Base-by-base conservation (phyloP, 768 basidiomycete species). In the Sporobolomyces phaffii region DNA sequence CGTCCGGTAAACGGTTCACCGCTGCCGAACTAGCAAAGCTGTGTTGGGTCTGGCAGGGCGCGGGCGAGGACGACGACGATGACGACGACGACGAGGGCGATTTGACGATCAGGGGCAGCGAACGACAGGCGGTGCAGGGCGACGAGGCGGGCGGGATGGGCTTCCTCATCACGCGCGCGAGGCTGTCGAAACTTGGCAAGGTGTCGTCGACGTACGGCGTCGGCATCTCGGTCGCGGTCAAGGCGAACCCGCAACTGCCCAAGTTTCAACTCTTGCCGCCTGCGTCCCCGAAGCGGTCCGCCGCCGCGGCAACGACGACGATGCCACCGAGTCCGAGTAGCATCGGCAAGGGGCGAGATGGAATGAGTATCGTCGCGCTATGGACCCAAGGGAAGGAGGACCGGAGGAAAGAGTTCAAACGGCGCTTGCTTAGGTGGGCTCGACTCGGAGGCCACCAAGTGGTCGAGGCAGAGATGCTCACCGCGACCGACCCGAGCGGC, bases 11-110 rank as follows among this genome's bases (percentile, higher is more conserved):
- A 40, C 62, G 68, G 22, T 73, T 72, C 58, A 47, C 40, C 34
- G 71, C 67, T 36, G 41, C 51, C 47, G 70, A 73, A 49, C 64
- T 75, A 3, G 56, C 60, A 1, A 58, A 65, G 34, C 67, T 75
- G 29, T 66, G 68, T 17, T 75, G 74, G 74, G 60, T 72, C 0
- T 75, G 74, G 74, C 57, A 70, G 33, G 73, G 69, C 8, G 64
- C 68, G 45, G 50, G 29, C 10, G 44, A 44, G n/a, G 20, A 20
- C 2, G 38, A 43, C n/a, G 56, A 29, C 26, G 49, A 51, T 20
- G 64, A 65, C 14, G 57, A 60, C 3, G 63, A 47, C 26, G 63
- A 64, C 3, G 67, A 50, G 2, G n/a, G n/a, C n/a, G n/a, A n/a
- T n/a, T n/a, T n/a, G n/a, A n/a, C n/a, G n/a, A n/a, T n/a, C n/a